These are phyloP conservation scores for Cutaneotrichosporon mucoides DNA, from an alignment of 1,284 basidiomycete species.

Conservation along the genomic window DNA sequence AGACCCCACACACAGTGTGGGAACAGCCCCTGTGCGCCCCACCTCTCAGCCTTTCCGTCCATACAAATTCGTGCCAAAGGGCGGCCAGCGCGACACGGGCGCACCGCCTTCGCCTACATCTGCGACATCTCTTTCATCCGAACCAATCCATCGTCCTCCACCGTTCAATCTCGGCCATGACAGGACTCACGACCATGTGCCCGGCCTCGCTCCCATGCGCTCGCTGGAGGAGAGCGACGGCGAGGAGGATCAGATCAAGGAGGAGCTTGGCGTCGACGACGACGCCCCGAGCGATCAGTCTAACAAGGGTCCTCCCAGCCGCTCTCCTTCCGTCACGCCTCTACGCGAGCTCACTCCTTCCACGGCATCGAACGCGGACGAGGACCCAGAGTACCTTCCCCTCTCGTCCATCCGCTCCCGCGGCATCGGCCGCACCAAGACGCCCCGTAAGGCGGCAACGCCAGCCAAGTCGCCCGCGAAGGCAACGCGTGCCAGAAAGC, in stretches of 20 bases:
- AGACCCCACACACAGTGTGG: neutral
- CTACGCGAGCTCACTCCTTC: neutral
- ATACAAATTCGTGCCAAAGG: neutral
- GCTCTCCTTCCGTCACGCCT: neutral
- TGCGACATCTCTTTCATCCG: too few relatives aligned
- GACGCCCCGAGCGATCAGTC: neutral
- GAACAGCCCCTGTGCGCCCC: neutral
- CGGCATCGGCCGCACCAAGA: neutral
- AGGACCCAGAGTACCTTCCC: conserved; percentile 1
- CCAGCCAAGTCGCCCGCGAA: neutral
- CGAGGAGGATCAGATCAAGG: neutral
- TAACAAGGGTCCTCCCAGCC: too few relatives aligned
- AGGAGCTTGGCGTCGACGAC: neutral
- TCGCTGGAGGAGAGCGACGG: neutral
- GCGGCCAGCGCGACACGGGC: too few relatives aligned
- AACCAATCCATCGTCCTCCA: neutral
- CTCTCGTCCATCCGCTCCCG: neutral
- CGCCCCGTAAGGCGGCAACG: neutral
- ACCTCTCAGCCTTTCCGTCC: neutral
- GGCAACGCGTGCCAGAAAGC: neutral
- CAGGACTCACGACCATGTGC: too few relatives aligned
- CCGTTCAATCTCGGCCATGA: neutral
- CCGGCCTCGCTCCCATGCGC: neutral
- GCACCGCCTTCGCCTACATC: too few relatives aligned
- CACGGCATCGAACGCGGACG: neutral